These are phyloP conservation scores for Posidonia oceanica DNA, from an alignment of 116 monocot species.

Conservation along the genomic window DNA sequence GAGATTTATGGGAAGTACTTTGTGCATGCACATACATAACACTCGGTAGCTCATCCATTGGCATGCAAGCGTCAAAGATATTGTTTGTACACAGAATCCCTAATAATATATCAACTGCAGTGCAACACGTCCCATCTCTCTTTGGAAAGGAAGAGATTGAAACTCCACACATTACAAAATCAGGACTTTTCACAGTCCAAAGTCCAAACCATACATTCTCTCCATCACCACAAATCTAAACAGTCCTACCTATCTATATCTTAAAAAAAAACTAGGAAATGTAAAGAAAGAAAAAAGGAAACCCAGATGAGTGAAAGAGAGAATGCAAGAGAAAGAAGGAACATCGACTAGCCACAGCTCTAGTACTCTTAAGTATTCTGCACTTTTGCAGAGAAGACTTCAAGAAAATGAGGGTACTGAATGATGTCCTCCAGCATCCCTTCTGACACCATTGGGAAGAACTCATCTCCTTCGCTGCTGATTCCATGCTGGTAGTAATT, in stretches of 20 bases:
- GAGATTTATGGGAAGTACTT: too few relatives aligned
- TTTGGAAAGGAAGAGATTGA: too few relatives aligned
- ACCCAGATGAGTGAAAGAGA: not conserved
- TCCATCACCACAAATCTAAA: not conserved
- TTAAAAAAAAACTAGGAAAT: not conserved
- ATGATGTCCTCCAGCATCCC: conserved; percentile 82
- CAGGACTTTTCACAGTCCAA: too few relatives aligned
- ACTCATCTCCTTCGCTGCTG: not conserved
- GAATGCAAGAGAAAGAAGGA: not conserved
- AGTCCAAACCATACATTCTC: too few relatives aligned
- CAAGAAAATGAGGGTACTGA: conserved; percentile 65
- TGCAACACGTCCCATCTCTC: too few relatives aligned
- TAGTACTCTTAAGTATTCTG: conserved; percentile 15
- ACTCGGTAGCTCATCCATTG: too few relatives aligned
- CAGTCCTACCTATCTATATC: not conserved
- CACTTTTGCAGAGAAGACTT: conserved; percentile 37
- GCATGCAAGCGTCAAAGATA: too few relatives aligned
- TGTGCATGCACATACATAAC: too few relatives aligned
- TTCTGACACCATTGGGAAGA: conserved; percentile 44
- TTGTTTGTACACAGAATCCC: too few relatives aligned
- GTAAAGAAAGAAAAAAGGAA: not conserved
- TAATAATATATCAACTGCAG: too few relatives aligned
- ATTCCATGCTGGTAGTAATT: not conserved
- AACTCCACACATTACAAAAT: too few relatives aligned
- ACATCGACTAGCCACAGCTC: not conserved